Conservation (phyloP, 768 basidiomycete species). For the Daedaleopsis nitida region DNA sequence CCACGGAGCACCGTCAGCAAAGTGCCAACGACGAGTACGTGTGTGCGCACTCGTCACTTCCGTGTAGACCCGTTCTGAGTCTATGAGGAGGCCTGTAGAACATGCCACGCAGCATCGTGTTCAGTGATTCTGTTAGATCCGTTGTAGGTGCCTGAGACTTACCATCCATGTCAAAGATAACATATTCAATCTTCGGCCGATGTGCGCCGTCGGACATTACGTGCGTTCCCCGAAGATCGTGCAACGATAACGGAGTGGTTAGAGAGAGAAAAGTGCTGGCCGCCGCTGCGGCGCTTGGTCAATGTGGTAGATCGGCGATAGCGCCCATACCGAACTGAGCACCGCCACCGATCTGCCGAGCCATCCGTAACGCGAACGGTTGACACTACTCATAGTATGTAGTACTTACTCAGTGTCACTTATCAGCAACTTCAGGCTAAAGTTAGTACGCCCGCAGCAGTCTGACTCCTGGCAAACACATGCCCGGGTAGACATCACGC, state of each 20-base stretch:
- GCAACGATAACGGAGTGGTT: neutral
- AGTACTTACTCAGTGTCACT: too few relatives aligned
- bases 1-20: neutral
- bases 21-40: slow-evolving; percentile 6
- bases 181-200: slow-evolving; percentile 31
- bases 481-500: too few relatives aligned
- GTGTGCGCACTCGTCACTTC: slow-evolving; percentile 66
- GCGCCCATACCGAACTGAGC: neutral
- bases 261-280: neutral
- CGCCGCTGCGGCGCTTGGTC: neutral
- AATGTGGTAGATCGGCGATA: neutral
- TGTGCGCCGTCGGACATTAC: slow-evolving; percentile 1
- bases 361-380: too few relatives aligned
- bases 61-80: slow-evolving; percentile 77
- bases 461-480: too few relatives aligned
- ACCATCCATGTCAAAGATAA: slow-evolving; percentile 42
- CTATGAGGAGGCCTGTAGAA: slow-evolving; percentile 65
- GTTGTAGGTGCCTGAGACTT: neutral
- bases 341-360: too few relatives aligned
- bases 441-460: too few relatives aligned
- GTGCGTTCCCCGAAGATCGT: neutral
- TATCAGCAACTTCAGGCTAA: too few relatives aligned
- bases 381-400: too few relatives aligned
- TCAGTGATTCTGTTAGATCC: neutral
- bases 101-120: neutral